A percentile compares a stretch with the other conserved stretches of the same genome.
phyloP scores from a whole-genome alignment of 2,329 filamentous ascomycete species.

The Exophiala sp. region DNA sequence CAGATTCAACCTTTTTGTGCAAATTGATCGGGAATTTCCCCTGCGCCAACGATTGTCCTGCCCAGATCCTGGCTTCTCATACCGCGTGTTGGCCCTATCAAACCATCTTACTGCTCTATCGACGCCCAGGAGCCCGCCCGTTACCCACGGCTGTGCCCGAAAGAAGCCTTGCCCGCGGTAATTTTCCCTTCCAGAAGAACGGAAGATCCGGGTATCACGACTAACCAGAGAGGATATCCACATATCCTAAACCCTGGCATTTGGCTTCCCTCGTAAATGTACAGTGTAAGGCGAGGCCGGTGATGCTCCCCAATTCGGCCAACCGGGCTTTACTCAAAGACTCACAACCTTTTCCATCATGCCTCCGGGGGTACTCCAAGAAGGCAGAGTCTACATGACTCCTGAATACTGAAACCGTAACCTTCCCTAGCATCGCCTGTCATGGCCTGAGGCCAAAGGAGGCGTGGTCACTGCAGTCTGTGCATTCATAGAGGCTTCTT shows the following conservation, averaged over 20 bases:
- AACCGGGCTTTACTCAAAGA: conserved; percentile 12
- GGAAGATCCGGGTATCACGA: conserved; percentile 1
- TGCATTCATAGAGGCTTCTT: conserved; percentile 8
- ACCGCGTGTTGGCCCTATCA: conserved; percentile 16
- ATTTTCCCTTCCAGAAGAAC: conserved; percentile 18
- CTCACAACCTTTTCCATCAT: conserved; percentile 9
- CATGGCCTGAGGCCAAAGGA: conserved; percentile 11
- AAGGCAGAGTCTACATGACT: neutral
- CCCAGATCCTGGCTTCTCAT: conserved; percentile 5
- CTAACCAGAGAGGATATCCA: conserved; percentile 1
- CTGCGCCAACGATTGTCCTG: conserved; percentile 4
- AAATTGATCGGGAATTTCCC: conserved; percentile 9
- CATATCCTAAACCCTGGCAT: conserved; percentile 7
- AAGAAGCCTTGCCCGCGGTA: conserved; percentile 9
- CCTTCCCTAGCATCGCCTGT: conserved; percentile 13
- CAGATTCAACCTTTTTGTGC: conserved; percentile 3
- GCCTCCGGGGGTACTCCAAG: conserved; percentile 1
- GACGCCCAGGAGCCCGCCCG: conserved; percentile 3
- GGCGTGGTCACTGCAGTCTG: conserved; percentile 12
- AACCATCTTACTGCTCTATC: conserved; percentile 1
- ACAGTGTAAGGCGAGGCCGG: conserved; percentile 3
- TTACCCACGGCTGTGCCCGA: conserved; percentile 20
- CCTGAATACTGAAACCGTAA: conserved; percentile 8
- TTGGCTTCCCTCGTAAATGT: conserved; percentile 17
- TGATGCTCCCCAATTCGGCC: conserved; percentile 1